These are phyloP conservation scores for Alternaria brassicae DNA, from an alignment of 2,329 filamentous ascomycete genomes.

Conservation along the genomic window DNA sequence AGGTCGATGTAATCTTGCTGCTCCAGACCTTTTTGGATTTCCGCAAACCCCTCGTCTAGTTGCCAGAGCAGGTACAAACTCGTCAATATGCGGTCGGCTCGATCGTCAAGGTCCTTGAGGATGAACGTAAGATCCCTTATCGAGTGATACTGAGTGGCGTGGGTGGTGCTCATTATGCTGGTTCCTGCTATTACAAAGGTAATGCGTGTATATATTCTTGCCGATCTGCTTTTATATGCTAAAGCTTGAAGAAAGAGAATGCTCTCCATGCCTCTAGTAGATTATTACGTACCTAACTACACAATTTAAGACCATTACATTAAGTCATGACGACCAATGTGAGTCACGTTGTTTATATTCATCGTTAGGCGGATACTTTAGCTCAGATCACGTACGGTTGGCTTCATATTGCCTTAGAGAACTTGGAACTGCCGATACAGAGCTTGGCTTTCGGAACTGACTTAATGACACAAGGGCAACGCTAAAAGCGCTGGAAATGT, in stretches of 20 bases:
- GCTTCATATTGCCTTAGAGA: not conserved
- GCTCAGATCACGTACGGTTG: not conserved
- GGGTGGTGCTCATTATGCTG: not conserved
- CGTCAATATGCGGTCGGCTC: slow-evolving; percentile 5
- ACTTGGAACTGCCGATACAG: not conserved
- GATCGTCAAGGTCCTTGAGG: slow-evolving; percentile 5
- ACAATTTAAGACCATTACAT: not conserved
- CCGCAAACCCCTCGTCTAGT: not conserved
- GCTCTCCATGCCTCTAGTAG: not conserved
- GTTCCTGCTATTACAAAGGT: not conserved
- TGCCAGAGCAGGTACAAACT: slow-evolving; percentile 9
- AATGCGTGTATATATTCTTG: not conserved
- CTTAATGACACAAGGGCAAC: not conserved
- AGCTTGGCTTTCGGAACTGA: not conserved
- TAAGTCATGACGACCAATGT: not conserved
- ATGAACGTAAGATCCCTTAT: not conserved
- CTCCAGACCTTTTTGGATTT: not conserved
- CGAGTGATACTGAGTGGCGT: not conserved
- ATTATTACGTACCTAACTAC: not conserved
- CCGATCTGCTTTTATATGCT: not conserved
- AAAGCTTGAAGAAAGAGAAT: not conserved
- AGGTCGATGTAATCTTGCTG: slow-evolving; percentile 7
- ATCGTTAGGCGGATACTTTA: not conserved
- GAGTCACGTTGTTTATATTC: not conserved
- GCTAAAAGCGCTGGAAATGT: not conserved